Percentiles rank a stretch among this genome's conserved stretches.
Conservation (phyloP, 495 filamentous ascomycete genomes). For the Penicillium desertorum region DNA sequence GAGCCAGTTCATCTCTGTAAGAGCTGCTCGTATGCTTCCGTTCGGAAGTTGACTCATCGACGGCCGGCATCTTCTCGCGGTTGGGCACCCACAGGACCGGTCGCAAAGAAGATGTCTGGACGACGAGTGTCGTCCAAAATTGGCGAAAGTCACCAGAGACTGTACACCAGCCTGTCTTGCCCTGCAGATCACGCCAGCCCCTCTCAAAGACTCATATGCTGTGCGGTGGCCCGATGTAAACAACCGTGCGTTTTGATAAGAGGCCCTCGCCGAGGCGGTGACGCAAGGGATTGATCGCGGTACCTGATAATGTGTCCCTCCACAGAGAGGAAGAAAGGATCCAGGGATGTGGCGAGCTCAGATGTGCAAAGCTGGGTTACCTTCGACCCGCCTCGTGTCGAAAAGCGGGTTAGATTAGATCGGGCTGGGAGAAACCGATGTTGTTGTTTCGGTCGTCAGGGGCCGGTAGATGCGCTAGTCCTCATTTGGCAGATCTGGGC, state of each 20-base stretch:
- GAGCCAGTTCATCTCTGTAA: slow-evolving; percentile 72
- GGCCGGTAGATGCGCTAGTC: slow-evolving; percentile 26
- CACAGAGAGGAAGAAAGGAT: slow-evolving; percentile 21
- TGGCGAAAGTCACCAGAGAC: slow-evolving; percentile 6
- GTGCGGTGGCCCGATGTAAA: slow-evolving; percentile 20
- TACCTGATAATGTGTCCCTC: slow-evolving; percentile 17
- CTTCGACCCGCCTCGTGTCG: slow-evolving; percentile 17
- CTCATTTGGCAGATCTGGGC: slow-evolving; percentile 8
- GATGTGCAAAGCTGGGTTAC: slow-evolving; percentile 8
- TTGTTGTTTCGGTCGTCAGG: slow-evolving; percentile 35
- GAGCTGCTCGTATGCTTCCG: slow-evolving; percentile 57
- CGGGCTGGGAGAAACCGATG: slow-evolving; percentile 21
- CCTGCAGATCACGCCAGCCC: slow-evolving; percentile 8
- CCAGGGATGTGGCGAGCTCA: slow-evolving; percentile 5
- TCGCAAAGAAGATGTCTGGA: slow-evolving; percentile 20
- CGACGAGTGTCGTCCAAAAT: slow-evolving; percentile 25
- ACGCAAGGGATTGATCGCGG: slow-evolving; percentile 35
- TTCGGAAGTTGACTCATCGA: slow-evolving; percentile 65
- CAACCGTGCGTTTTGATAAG: slow-evolving; percentile 38
- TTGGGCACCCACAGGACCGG: slow-evolving; percentile 35
- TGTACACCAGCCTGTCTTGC: slow-evolving; percentile 11
- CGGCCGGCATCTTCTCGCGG: slow-evolving; percentile 49
- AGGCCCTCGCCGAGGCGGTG: slow-evolving; percentile 44
- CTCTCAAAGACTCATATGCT: slow-evolving; percentile 22
- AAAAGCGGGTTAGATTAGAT: slow-evolving; percentile 33